phyloP scores from a whole-genome alignment of 768 basidiomycete species.

The Lactifluus hygrophoroides region DNA sequence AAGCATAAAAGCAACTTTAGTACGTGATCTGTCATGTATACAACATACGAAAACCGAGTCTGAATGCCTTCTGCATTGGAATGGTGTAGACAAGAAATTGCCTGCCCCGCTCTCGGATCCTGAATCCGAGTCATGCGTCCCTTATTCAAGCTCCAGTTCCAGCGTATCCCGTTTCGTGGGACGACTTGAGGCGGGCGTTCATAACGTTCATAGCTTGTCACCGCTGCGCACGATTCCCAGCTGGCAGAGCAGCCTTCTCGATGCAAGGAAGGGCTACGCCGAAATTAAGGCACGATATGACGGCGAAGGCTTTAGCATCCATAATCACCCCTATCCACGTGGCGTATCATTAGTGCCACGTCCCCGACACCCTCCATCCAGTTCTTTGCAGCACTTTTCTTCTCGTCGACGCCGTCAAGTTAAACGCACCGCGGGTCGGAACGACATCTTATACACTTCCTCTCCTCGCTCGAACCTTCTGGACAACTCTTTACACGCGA shows the following conservation, averaged over 20 bases:
- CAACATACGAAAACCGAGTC: background rate
- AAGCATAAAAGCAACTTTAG: background rate
- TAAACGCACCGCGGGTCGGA: background rate
- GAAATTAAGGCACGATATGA: background rate
- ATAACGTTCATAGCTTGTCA: background rate
- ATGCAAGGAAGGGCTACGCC: background rate
- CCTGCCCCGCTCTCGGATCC: background rate
- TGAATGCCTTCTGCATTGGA: background rate
- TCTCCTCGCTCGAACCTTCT: background rate
- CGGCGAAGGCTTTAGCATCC: background rate
- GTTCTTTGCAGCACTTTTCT: background rate
- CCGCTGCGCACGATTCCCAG: constrained; percentile 4
- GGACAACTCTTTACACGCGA: background rate
- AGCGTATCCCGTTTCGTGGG: background rate
- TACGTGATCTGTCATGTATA: background rate
- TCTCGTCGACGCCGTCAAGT: background rate
- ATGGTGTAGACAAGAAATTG: background rate
- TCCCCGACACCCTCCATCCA: background rate
- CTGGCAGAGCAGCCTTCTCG: background rate
- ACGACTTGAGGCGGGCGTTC: background rate
- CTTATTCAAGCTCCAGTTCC: background rate
- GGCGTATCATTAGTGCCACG: background rate
- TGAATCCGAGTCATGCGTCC: background rate
- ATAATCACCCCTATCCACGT: background rate
- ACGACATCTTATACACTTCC: background rate